Evolutionary conservation across 139 green algal genomes (phyloP), one percentile per base, ranked within the genome.

Genomic region (Chlorella sp.): DNA sequence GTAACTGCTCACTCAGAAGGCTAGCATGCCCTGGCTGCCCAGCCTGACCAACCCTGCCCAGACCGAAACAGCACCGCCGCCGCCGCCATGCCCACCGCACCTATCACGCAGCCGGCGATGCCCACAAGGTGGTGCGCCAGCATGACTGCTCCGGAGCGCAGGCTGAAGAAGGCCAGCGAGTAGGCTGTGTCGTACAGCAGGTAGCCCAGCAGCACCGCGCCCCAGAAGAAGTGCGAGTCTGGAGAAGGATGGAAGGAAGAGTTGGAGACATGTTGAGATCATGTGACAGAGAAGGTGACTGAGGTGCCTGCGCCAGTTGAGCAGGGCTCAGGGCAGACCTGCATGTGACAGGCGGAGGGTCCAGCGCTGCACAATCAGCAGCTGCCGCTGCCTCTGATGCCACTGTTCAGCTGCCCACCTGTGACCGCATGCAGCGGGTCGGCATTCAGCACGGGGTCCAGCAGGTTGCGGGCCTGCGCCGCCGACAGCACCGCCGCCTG

Each of bases 171-270:
- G 26, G 81, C 40, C 22, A 90, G 87, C 26, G 46, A 76, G 56
- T 74, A 88, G 48, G 73, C 40, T 48, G 87, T 90, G 83, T 90
- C 87, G 34, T 90, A 90, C 13, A 76, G 24, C 36, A 90, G 64
- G 78, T 90, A 90, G 41, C 77, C 77, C 77, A 83, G 60, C 77
- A 83, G 77, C 77, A 83, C 77, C 3, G 40, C 32, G 60, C 58
- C 77, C 77, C 77, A 83, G 40, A 74, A 74, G 60, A 83, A 83
- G 77, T 83, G 77, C 30, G 40, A 41, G 32, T 83, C 77, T 83
- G 77, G 38, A 38, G 44, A 3, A 24, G 26, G 32, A 2, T n/a
- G 44, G 24, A 11, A 46, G 28, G 28, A 1, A n/a, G 28, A 40
- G 20, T 20, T 60, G 51, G 17, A 17, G 51, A 17, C 51, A 60